Evolutionary conservation across 2,329 filamentous ascomycete species (phyloP).

Genomic region (Apiospora hydei): DNA sequence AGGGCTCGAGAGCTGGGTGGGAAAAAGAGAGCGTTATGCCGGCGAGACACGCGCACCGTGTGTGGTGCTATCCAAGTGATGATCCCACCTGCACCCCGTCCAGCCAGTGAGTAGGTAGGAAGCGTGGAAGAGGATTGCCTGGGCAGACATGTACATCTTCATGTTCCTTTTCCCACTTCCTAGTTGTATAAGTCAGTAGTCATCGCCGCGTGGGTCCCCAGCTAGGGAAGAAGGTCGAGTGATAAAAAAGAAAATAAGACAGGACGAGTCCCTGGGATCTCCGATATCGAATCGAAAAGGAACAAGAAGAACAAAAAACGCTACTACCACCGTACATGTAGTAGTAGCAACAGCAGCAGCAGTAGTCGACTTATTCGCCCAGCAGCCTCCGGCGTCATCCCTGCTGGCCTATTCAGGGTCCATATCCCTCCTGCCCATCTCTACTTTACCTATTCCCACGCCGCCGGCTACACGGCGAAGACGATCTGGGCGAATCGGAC

Average conservation of each 20-base stretch:
- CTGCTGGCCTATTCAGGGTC: slow-evolving; percentile 10
- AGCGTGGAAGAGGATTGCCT: neutral
- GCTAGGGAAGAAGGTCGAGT: slow-evolving; percentile 17
- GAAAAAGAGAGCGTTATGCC: slow-evolving; percentile 1
- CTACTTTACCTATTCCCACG: neutral
- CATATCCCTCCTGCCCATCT: slow-evolving; percentile 3
- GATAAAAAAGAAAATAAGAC: slow-evolving; percentile 19
- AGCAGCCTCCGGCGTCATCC: slow-evolving; percentile 15
- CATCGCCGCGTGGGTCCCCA: slow-evolving; percentile 16
- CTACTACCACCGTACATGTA: neutral
- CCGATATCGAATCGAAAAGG: slow-evolving; percentile 20
- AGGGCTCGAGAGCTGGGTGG: neutral
- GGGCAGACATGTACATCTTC: neutral
- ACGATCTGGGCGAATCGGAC: slow-evolving; percentile 2
- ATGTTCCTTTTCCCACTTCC: slow-evolving; percentile 11
- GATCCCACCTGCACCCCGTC: slow-evolving; percentile 10
- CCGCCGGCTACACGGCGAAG: neutral
- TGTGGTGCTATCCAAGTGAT: slow-evolving; percentile 2
- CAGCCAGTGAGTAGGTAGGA: neutral
- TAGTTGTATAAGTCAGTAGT: neutral
- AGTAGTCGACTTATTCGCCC: neutral
- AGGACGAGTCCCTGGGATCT: slow-evolving; percentile 13
- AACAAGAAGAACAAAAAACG: slow-evolving; percentile 4
- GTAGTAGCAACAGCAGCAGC: neutral
- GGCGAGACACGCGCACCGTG: slow-evolving; percentile 16